Conservation (phyloP, 2,329 filamentous ascomycete species). For the Gnomoniopsis smithogilvyi region DNA sequence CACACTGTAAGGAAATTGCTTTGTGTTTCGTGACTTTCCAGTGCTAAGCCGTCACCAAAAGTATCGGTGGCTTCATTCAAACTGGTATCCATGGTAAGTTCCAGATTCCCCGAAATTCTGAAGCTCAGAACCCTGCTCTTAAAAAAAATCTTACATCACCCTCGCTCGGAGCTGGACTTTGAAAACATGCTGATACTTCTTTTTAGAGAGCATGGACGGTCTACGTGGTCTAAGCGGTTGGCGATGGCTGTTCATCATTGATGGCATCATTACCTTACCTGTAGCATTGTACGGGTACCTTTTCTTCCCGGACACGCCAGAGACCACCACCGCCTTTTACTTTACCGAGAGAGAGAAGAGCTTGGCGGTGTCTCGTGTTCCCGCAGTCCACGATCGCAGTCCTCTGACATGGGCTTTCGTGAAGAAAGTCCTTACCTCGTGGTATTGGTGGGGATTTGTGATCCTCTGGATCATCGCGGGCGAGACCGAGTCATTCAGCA, state of each 20-base stretch:
- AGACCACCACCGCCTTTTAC: slow-evolving; percentile 47
- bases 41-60: background rate
- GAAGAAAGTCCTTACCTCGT: slow-evolving; percentile 54
- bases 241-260: slow-evolving; percentile 51
- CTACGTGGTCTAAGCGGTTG: slow-evolving; percentile 49
- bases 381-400: slow-evolving; percentile 34
- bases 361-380: slow-evolving; percentile 38
- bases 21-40: background rate
- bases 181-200: background rate
- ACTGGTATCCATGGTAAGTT: slow-evolving; percentile 39
- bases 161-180: background rate
- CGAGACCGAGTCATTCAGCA: slow-evolving; percentile 67
- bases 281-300: slow-evolving; percentile 53
- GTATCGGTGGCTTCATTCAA: slow-evolving; percentile 57
- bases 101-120: background rate
- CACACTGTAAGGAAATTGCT: slow-evolving; percentile 41
- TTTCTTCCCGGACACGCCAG: slow-evolving; percentile 51
- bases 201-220: slow-evolving; percentile 37
- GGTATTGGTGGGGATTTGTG: slow-evolving; percentile 66
- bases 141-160: background rate
- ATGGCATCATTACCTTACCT: slow-evolving; percentile 54
- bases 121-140: background rate
- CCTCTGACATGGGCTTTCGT: slow-evolving; percentile 48
- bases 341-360: slow-evolving; percentile 34
- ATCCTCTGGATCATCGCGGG: slow-evolving; percentile 68